These are phyloP conservation scores for Penicillium daleae DNA, from an alignment of 495 filamentous ascomycete species.

Conservation along the genomic window DNA sequence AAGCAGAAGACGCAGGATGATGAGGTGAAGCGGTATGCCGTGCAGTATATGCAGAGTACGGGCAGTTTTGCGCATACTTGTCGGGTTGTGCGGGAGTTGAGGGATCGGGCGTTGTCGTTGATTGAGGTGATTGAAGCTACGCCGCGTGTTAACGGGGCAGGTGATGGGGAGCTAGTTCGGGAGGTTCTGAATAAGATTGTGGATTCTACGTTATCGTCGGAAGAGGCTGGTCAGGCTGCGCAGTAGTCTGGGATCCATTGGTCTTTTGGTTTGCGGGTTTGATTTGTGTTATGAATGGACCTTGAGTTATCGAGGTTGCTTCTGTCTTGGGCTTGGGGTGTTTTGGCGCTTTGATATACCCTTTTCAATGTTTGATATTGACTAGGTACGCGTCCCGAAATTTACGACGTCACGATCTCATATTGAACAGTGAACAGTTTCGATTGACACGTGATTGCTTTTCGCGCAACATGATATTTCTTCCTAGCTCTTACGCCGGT, in stretches of 20 bases:
- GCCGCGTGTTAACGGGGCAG: slow-evolving; percentile 34
- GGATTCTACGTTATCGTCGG: slow-evolving; percentile 38
- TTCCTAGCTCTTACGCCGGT: too few relatives aligned
- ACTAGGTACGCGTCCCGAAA: background rate
- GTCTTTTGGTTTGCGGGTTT: background rate
- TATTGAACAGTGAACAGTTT: background rate
- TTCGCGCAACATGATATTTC: background rate
- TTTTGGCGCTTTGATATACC: slow-evolving; percentile 12
- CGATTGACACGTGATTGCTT: background rate
- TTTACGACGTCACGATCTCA: slow-evolving; percentile 4
- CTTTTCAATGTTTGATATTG: slow-evolving; percentile 7
- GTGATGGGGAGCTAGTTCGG: slow-evolving; percentile 46
- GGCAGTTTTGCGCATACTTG: slow-evolving; percentile 88
- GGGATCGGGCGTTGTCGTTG: slow-evolving; percentile 65
- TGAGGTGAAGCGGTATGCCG: slow-evolving; percentile 88
- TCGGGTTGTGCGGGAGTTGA: slow-evolving; percentile 67
- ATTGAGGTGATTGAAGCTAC: slow-evolving; percentile 68
- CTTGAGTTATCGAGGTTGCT: background rate
- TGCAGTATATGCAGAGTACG: slow-evolving; percentile 87
- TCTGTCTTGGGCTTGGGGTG: background rate
- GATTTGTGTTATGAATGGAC: background rate
- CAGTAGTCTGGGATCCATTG: slow-evolving; percentile 1
- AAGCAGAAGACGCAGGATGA: slow-evolving; percentile 85
- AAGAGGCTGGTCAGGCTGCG: slow-evolving; percentile 14
- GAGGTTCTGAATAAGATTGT: slow-evolving; percentile 53